Evolutionary conservation across 2,329 filamentous ascomycete genomes (phyloP).

Genomic region (Chrysosporium queenslandicum): DNA sequence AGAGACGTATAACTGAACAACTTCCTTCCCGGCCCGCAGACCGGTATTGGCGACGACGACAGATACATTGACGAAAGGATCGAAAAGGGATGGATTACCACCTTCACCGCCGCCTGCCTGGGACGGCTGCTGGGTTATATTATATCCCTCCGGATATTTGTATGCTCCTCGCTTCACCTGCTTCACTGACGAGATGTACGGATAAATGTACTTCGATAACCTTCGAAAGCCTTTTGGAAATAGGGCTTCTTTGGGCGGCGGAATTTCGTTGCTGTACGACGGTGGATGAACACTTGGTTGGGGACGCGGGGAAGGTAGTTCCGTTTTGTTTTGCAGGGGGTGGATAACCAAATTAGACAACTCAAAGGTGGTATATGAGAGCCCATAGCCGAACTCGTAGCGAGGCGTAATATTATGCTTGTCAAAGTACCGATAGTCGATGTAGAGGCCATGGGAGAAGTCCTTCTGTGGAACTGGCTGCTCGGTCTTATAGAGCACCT

Average conservation of each 20-base stretch:
- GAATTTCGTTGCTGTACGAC: slow-evolving; percentile 46
- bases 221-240: slow-evolving; percentile 53
- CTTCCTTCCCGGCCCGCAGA: slow-evolving; percentile 37
- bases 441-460: slow-evolving; percentile 71
- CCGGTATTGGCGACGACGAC: slow-evolving; percentile 46
- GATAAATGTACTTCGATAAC: slow-evolving; percentile 62
- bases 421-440: slow-evolving; percentile 87
- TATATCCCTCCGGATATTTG: slow-evolving; percentile 49
- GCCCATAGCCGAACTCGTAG: slow-evolving; percentile 77
- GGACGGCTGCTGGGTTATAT: slow-evolving; percentile 43
- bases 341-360: slow-evolving; percentile 47
- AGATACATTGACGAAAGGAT: slow-evolving; percentile 40
- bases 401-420: slow-evolving; percentile 62
- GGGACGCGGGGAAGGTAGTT: slow-evolving; percentile 37
- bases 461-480: slow-evolving; percentile 67
- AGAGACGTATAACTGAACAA: slow-evolving; percentile 48
- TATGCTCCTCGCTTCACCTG: slow-evolving; percentile 39
- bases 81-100: slow-evolving; percentile 49
- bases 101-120: slow-evolving; percentile 58
- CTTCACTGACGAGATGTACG: slow-evolving; percentile 50
- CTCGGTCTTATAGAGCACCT: slow-evolving; percentile 60
- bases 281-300: slow-evolving; percentile 41
- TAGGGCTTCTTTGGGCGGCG: slow-evolving; percentile 47
- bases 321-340: slow-evolving; percentile 41
- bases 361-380: slow-evolving; percentile 68